These are phyloP conservation scores for Haplographium delicatum DNA, from an alignment of 495 filamentous ascomycete genomes.

Conservation along the genomic window DNA sequence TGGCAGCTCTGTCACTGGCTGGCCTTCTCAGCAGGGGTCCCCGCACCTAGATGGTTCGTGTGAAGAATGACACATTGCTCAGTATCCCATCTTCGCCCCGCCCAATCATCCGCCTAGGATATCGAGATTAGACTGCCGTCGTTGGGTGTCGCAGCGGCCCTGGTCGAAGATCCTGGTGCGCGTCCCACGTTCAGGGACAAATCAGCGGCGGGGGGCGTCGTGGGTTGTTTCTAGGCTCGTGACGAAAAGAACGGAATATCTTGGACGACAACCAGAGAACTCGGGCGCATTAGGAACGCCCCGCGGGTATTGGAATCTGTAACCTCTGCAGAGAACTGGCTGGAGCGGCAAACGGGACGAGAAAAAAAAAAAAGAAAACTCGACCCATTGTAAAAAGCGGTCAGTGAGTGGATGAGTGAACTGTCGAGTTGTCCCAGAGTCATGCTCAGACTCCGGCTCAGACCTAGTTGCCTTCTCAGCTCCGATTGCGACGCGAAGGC, in stretches of 20 bases:
- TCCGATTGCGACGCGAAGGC: no score
- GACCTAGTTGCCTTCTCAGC: background rate
- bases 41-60: conserved; percentile 13
- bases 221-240: background rate
- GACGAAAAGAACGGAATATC: conserved; percentile 2
- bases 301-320: background rate
- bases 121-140: conserved; percentile 7
- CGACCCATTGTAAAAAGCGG: conserved; percentile 1
- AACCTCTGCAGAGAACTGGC: background rate
- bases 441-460: background rate
- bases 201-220: background rate
- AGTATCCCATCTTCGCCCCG: background rate
- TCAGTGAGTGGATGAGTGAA: background rate
- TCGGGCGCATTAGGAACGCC: conserved; percentile 10
- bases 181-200: conserved; percentile 9
- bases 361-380: background rate
- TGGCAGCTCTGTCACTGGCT: conserved; percentile 4
- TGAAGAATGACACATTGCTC: conserved; percentile 19
- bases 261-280: background rate
- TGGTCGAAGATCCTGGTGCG: background rate
- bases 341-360: background rate
- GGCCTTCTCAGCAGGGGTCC: conserved; percentile 6
- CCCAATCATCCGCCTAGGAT: conserved; percentile 11
- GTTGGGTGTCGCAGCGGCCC: background rate
- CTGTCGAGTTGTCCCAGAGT: background rate